Evolutionary conservation across 2,329 filamentous ascomycete species (phyloP), one percentile per base, ranked within the genome.

Genomic region (Myriosclerotinia scirpicola): DNA sequence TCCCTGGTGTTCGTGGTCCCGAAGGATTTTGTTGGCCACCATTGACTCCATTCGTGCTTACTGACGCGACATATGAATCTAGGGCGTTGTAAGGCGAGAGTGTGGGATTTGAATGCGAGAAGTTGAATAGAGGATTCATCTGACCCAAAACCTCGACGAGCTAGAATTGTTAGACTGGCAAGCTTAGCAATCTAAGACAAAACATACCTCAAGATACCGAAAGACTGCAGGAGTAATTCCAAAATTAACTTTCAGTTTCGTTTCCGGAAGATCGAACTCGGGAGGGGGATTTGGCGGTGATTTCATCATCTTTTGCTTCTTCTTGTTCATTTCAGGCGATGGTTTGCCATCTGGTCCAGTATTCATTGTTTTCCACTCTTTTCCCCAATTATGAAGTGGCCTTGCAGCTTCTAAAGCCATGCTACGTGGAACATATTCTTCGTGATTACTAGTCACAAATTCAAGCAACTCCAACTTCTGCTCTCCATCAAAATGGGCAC

Each of bases 391-490:
- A 70, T 89, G 87, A 36, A 83, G 80, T 2, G 87, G 87, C 72
- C 84, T 84, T 17, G 86, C 86, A 8, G 85, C 84, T 54, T 87
- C 81, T 50, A 89, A 84, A 11, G 87, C 84, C 70, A 83, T 82
- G 68, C 82, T 85, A 64, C 92, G 87, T 30, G 93, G 89, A 55
- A 98, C 81, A 73, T 90, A 97, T 78, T 98, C 93, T 71, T 93
- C 91, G 73, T 96, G 90, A 60, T 83, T 84, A 46, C 82, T 85
- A 1, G 91, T 92, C 56, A 88, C 83, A 71, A 98, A 93, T 73
- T 97, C 92, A 59, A 98, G 84, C 68, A 92, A 82, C 69, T 97
- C 92, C 68, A 99, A 89, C 76, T 90, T 92, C 69, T 92, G 89
- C 48, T 90, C 85, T 11, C 81, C 81, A 72, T 96, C 90, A 75